Conservation (phyloP, 495 filamentous ascomycete species). For the Xylaria sp. region DNA sequence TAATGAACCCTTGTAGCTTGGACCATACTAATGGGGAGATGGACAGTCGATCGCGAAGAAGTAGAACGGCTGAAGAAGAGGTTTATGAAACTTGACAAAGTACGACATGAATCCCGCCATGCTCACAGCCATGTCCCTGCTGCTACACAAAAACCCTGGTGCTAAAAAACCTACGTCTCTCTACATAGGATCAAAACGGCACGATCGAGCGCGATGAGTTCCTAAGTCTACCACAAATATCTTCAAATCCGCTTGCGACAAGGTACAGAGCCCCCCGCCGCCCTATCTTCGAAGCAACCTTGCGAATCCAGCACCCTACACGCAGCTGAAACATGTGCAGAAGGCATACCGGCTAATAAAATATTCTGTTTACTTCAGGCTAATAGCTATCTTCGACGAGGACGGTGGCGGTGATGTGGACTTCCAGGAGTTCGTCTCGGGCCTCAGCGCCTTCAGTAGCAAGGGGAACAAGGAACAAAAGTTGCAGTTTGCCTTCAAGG, state of each 20-base stretch:
- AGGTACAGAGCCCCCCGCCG: constrained; percentile 61
- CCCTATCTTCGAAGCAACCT: constrained; percentile 3
- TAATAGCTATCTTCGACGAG: constrained; percentile 99
- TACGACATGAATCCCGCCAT: constrained; percentile 44
- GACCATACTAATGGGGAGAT: constrained; percentile 23
- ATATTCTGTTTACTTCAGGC: constrained; percentile 57
- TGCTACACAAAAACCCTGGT: neutral
- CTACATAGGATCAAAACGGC: constrained; percentile 85
- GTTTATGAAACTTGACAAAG: constrained; percentile 99
- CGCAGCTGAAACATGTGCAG: neutral
- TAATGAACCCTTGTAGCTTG: neutral
- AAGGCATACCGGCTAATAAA: constrained; percentile 18
- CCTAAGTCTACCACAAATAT: constrained; percentile 94
- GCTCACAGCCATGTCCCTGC: neutral
- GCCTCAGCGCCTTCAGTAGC: constrained; percentile 91
- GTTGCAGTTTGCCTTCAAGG: constrained; percentile 96
- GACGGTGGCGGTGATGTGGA: constrained; percentile 98
- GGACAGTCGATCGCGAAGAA: constrained; percentile 91
- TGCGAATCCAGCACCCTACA: neutral
- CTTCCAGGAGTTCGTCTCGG: constrained; percentile 98
- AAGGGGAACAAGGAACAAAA: constrained; percentile 99
- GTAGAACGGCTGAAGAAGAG: constrained; percentile 93
- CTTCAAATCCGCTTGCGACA: constrained; percentile 95
- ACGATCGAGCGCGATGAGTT: constrained; percentile 99
- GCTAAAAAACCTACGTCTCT: neutral